Conservation (phyloP, 1,139 yeast species). For the Kodamaea sp. region DNA sequence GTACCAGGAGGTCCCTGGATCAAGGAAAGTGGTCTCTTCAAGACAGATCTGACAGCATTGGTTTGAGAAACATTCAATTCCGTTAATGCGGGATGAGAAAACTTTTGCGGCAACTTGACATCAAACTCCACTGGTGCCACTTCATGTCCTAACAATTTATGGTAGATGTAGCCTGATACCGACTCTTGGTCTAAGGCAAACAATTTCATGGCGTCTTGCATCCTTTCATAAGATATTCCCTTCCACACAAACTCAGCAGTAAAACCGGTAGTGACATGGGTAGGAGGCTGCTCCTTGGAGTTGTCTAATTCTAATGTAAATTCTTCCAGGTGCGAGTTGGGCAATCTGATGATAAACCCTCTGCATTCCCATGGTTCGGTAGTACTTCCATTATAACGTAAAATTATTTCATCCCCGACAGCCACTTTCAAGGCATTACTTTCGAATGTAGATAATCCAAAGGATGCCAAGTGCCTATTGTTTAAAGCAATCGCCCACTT, state of each 20-base stretch:
- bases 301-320: slow-evolving; percentile 70
- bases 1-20: slow-evolving; percentile 99
- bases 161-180: slow-evolving; percentile 76
- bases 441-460: slow-evolving; percentile 68
- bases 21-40: slow-evolving; percentile 74
- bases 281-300: slow-evolving; percentile 44
- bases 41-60: slow-evolving; percentile 72
- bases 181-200: slow-evolving; percentile 76
- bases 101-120: slow-evolving; percentile 56
- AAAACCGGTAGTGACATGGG: slow-evolving; percentile 63
- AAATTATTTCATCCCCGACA: slow-evolving; percentile 79
- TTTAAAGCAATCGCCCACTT: slow-evolving; percentile 74
- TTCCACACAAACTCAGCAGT: slow-evolving; percentile 92
- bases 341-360: slow-evolving; percentile 74
- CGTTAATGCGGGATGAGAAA: slow-evolving; percentile 69
- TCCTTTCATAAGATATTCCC: slow-evolving; percentile 77
- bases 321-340: slow-evolving; percentile 66
- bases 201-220: slow-evolving; percentile 72
- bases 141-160: slow-evolving; percentile 80
- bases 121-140: slow-evolving; percentile 66
- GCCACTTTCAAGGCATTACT: slow-evolving; percentile 70
- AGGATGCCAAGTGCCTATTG: slow-evolving; percentile 68
- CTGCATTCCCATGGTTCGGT: slow-evolving; percentile 64
- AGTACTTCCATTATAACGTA: slow-evolving; percentile 57
- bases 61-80: slow-evolving; percentile 76